These are phyloP conservation scores for Aspergillus sclerotiicarbonarius DNA, from an alignment of 495 filamentous ascomycete species.

Conservation along the genomic window DNA sequence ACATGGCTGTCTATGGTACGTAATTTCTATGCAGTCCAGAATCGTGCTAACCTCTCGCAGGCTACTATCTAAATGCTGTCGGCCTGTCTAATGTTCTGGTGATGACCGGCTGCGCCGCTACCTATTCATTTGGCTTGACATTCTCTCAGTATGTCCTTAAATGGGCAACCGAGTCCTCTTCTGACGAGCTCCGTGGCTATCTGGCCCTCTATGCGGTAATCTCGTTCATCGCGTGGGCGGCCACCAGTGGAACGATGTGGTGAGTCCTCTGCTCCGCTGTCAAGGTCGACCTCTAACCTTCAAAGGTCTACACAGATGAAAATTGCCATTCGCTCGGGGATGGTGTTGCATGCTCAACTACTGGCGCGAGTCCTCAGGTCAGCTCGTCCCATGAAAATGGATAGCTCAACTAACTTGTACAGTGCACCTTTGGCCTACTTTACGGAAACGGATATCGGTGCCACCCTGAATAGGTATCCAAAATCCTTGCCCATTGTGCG, in stretches of 20 bases:
- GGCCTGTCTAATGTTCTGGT: background rate
- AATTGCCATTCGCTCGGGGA: background rate
- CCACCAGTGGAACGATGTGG: background rate
- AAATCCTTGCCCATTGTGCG: too few relatives aligned
- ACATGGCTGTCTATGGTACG: conserved; percentile 1
- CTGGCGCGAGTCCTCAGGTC: background rate
- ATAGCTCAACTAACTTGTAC: background rate
- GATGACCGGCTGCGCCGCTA: conserved; percentile 6
- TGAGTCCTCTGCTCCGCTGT: background rate
- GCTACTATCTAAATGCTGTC: background rate
- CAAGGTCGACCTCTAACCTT: too few relatives aligned
- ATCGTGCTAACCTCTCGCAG: background rate
- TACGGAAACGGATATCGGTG: background rate
- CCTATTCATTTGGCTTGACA: conserved; percentile 11
- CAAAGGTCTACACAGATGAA: background rate
- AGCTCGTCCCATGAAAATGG: background rate
- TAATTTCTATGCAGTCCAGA: background rate
- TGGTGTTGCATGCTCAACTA: background rate
- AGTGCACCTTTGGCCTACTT: background rate
- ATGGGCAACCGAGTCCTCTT: conserved; percentile 10
- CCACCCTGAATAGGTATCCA: background rate
- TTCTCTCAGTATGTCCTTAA: conserved; percentile 14
- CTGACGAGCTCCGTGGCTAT: background rate
- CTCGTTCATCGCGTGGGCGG: conserved; percentile 11
- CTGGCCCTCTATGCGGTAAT: conserved; percentile 8